Evolutionary conservation across 179 eudicot species (phyloP).

Genomic region (Heliamphora pulchella): DNA sequence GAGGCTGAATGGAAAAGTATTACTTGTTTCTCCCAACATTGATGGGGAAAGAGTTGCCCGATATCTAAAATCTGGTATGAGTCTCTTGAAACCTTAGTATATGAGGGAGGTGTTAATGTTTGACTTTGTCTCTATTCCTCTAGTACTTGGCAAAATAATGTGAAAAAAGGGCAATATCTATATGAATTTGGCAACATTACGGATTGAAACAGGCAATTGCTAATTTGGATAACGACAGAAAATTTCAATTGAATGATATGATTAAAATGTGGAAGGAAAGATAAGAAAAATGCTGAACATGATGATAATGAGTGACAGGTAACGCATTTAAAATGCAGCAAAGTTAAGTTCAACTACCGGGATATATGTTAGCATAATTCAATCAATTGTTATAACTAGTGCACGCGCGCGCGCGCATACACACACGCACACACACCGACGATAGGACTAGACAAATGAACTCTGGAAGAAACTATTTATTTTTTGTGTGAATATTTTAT

Average conservation of each 20-base stretch:
- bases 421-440: neutral
- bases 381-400: neutral
- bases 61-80: conserved; percentile 70
- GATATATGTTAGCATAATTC: neutral
- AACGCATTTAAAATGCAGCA: neutral
- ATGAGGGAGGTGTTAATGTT: neutral
- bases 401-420: no score
- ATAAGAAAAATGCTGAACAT: neutral
- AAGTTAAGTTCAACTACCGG: neutral
- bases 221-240: neutral
- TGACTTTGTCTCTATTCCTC: conserved; percentile 7
- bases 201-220: neutral
- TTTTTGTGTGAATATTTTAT: neutral
- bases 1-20: conserved; percentile 60
- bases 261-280: neutral
- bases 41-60: conserved; percentile 50
- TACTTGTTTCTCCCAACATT: conserved; percentile 52
- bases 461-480: neutral
- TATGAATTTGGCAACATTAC: neutral
- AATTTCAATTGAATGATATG: neutral
- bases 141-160: neutral
- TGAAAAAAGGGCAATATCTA: neutral
- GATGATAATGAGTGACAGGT: neutral
- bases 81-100: conserved; percentile 14
- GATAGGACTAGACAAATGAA: neutral